A percentile compares a stretch with the other conserved stretches of the same genome.
Conservation (phyloP, 139 green algal species). For the Coelastrella sp. region DNA sequence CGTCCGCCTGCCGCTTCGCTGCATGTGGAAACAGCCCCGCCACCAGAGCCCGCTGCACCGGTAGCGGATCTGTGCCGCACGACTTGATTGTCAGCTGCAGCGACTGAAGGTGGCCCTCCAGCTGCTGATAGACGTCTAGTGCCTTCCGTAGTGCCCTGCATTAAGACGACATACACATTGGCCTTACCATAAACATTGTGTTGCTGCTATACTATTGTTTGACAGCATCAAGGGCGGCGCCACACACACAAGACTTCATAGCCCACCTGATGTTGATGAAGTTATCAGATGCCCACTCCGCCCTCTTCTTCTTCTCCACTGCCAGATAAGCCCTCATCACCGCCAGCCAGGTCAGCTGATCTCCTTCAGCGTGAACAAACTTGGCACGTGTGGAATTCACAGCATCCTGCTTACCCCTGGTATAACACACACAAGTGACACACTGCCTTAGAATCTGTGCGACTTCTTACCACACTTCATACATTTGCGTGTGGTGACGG, state of each 20-base stretch:
- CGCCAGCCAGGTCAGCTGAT: conserved; percentile 85
- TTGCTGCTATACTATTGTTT: not conserved
- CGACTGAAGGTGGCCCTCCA: conserved; percentile 66
- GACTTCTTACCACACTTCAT: no score
- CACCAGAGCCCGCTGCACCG: conserved; percentile 65
- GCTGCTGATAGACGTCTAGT: conserved; percentile 78
- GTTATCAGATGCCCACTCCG: conserved; percentile 72
- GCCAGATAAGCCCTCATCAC: conserved; percentile 71
- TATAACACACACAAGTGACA: not conserved
- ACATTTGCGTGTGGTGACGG: no score
- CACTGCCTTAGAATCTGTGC: no score
- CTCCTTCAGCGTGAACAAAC: conserved; percentile 77
- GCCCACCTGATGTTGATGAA: conserved; percentile 72
- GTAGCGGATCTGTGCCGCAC: conserved; percentile 68
- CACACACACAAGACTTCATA: not conserved
- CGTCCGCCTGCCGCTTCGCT: conserved; percentile 76
- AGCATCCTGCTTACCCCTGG: conserved; percentile 75
- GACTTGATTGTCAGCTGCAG: conserved; percentile 60
- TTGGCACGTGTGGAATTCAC: conserved; percentile 67
- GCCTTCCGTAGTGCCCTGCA: conserved; percentile 79
- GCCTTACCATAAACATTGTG: not conserved
- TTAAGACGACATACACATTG: not conserved
- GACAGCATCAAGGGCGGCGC: not conserved
- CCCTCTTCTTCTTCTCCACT: conserved; percentile 44
- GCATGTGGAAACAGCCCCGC: conserved; percentile 85